phyloP scores from a whole-genome alignment of 2,329 filamentous ascomycete genomes.

The Hypoxylon sp. region DNA sequence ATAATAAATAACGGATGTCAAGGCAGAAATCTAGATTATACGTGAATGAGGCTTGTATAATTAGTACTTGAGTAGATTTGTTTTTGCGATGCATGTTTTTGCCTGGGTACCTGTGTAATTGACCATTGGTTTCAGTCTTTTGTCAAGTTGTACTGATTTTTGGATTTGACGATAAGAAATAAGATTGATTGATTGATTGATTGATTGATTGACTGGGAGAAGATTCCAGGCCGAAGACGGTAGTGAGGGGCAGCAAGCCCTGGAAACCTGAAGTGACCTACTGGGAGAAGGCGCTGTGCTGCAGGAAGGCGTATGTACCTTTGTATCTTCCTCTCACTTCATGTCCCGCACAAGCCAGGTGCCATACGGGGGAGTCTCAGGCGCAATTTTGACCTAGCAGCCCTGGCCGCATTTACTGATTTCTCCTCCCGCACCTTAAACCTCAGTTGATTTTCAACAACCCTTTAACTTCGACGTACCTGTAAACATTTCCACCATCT shows the following conservation, averaged over 20 bases:
- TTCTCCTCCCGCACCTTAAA: slow-evolving; percentile 40
- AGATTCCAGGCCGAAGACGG: slow-evolving; percentile 38
- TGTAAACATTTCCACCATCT: slow-evolving; percentile 42
- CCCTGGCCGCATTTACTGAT: slow-evolving; percentile 35
- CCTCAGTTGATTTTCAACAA: slow-evolving; percentile 45
- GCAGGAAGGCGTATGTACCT: slow-evolving; percentile 8
- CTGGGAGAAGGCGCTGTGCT: slow-evolving; percentile 10
- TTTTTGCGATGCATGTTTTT: too few relatives aligned
- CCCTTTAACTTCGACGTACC: slow-evolving; percentile 38
- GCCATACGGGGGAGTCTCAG: slow-evolving; percentile 31
- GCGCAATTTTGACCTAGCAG: slow-evolving; percentile 31
- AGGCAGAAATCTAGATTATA: too few relatives aligned
- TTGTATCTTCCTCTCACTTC: slow-evolving; percentile 18
- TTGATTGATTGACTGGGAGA: too few relatives aligned
- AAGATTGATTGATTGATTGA: too few relatives aligned
- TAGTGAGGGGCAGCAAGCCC: slow-evolving; percentile 36
- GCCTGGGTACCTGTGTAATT: too few relatives aligned
- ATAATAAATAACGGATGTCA: too few relatives aligned
- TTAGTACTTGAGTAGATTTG: too few relatives aligned
- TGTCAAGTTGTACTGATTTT: slow-evolving; percentile 14
- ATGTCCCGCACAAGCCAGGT: slow-evolving; percentile 34
- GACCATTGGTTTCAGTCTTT: too few relatives aligned
- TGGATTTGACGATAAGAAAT: too few relatives aligned
- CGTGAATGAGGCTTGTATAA: too few relatives aligned
- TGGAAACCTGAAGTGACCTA: too few relatives aligned